Evolutionary conservation across 441 rosid species (phyloP).

Genomic region (Euphorbia corollata): DNA sequence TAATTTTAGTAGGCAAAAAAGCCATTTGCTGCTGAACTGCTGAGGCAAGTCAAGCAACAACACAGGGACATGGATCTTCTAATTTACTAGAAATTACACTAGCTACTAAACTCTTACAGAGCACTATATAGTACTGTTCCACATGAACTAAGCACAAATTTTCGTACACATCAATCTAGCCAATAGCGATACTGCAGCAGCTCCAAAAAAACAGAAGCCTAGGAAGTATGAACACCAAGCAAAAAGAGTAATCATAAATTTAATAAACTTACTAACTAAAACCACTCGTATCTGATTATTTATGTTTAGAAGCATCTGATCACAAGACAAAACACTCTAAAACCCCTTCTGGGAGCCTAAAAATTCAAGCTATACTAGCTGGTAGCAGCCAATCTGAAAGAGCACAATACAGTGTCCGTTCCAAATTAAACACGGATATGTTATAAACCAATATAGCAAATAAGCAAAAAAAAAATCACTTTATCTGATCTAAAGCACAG

Average conservation of each 20-base stretch:
- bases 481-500: neutral
- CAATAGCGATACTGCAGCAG: neutral
- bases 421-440: neutral
- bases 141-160: neutral
- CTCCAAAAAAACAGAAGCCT: neutral
- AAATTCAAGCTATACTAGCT: neutral
- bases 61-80: neutral
- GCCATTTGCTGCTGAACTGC: neutral
- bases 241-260: neutral
- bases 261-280: neutral
- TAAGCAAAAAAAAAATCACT: too few species aligned
- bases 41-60: neutral
- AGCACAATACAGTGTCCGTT: constrained; percentile 1
- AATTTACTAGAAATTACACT: neutral
- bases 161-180: constrained; percentile 3
- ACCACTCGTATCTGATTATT: neutral
- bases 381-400: constrained; percentile 6
- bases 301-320: neutral
- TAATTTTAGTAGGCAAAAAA: neutral
- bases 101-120: constrained; percentile 1
- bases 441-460: constrained; percentile 9
- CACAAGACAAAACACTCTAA: neutral
- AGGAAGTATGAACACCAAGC: neutral
- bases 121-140: neutral
- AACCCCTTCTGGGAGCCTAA: neutral